Evolutionary conservation across 202 grass and related monocot species (phyloP), one percentile per base, ranked within the genome.

Genomic region (Zoysia matrella): DNA sequence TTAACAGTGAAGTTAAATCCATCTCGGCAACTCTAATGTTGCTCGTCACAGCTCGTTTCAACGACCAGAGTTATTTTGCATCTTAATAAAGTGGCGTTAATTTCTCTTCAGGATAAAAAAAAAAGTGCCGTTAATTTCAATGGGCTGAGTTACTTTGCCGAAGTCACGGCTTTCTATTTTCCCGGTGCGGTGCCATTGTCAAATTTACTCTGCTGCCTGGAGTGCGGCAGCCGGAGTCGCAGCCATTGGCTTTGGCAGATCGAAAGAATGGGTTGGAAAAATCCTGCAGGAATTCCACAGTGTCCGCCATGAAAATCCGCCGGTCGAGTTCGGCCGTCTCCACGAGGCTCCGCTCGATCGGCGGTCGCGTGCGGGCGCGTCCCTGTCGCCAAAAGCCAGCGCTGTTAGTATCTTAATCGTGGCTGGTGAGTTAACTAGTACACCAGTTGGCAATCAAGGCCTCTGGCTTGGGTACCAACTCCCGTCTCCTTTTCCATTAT

Each of bases 321-420:
- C 22, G 22, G 22, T 22, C 22, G 22, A 22, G 22, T 22, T 22
- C 22, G 22, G 22, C 22, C 22, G 22, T 67, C 67, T 69, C 81
- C 72, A 69, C 52, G 5, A 30, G 3, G 8, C 7, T 2, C 22
- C 5, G 22, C 43, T 8, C 6, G 45, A 8, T 56, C 54, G 54
- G 30, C 11, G 45, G 15, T 14, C 8, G 30, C 42, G 30, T 7
- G 75, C 39, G 67, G 22, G 60, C 46, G 15, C 36, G 69, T 86
- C 76, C 45, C 64, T 62, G 48, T 75, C 84, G 63, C 55, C n/a
- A 47, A 86, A 86, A 86, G 70, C 11, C 51, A 14, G 12, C 75
- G 9, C 36, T 50, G 53, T 72, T 61, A 62, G 14, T 62, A 46
- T 63, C 6, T 30, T 80, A 85, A 79, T 48, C 75, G 12, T 9